Base-by-base conservation (phyloP, 225 moss, liverwort and hornwort genomes). In the Polytrichum commune region DNA sequence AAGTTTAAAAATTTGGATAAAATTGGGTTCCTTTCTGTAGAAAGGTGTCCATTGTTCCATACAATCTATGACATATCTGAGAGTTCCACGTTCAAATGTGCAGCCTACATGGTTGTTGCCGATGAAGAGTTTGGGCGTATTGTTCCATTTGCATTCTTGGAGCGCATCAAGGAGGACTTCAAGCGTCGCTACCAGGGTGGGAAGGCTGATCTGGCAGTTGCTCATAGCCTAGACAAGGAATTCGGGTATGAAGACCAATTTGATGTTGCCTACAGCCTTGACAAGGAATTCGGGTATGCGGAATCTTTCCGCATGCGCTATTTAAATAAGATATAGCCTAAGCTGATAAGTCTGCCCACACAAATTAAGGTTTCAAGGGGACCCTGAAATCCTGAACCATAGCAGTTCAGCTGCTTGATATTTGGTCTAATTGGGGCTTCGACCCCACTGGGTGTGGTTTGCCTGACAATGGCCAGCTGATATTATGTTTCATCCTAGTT, bases 131-230 rank as follows among this genome's bases (percentile, higher is more conserved):
- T 82, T 64, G 85, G 82, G 29, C 80, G 83, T 3, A 71, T 74
- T 69, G 53, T 85, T 13, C 78, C 80, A 27, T 88, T 88, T 63
- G 67, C 78, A 7, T 85, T 85, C 7, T 66, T 88, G 78, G 85
- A 88, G 8, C 85, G 85, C 3, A 69, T 83, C 32, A 80, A 81
- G 64, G 78, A 80, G 5, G 85, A 83, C 28, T 88, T 88, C 63
- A 75, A 46, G 16, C 85, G 64, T 16, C 74, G 67, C 26, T 85
- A 76, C 28, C 78, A 74, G 53, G 88, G 85, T 1, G 85, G 85
- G 13, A 82, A 58, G 28, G 85, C 85, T 8, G 80, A 85, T 29
- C 66, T 67, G 5, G 80, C 83, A 0, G 33, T 62, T 8, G 8
- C 74, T 1, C 28, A 70, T 6, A 62, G 76, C 19, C 24, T 88